A percentile compares a stretch with the other conserved stretches of the same genome.
Conservation (phyloP, 179 eudicot genomes). For the Silene noctiflora region DNA sequence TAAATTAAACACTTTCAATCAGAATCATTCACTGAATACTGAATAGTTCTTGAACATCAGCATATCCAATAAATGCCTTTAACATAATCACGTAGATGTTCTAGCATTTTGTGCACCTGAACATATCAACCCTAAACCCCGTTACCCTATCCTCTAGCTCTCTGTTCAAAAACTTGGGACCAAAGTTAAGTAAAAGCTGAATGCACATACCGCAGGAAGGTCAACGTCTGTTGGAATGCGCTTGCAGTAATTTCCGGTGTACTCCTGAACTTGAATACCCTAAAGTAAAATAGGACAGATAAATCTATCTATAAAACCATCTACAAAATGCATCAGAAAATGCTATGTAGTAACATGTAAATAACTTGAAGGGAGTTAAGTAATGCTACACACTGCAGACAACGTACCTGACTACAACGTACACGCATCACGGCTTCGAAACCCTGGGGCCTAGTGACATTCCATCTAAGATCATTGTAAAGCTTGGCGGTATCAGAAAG, state of each 20-base stretch:
- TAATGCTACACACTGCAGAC: neutral
- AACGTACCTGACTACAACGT: constrained; percentile 77
- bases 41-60: neutral
- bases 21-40: neutral
- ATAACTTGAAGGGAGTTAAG: neutral
- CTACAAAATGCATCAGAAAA: neutral
- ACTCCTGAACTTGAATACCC: constrained; percentile 97
- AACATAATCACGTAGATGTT: neutral
- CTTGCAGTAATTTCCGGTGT: constrained; percentile 83
- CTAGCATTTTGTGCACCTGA: neutral
- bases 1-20: neutral
- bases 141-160: neutral
- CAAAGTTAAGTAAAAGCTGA: neutral
- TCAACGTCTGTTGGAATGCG: constrained; percentile 96
- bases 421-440: constrained; percentile 97
- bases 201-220: constrained; percentile 69
- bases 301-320: neutral
- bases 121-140: neutral
- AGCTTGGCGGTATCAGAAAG: constrained; percentile 85
- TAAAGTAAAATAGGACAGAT: constrained; percentile 18
- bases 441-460: constrained; percentile 89
- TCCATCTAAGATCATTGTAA: constrained; percentile 92
- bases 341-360: neutral
- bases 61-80: neutral
- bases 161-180: neutral